Percentiles rank a stretch among this genome's conserved stretches.
Evolutionary conservation across 169 alveolate species (phyloP).

Genomic region (Cystoisospora suis): DNA sequence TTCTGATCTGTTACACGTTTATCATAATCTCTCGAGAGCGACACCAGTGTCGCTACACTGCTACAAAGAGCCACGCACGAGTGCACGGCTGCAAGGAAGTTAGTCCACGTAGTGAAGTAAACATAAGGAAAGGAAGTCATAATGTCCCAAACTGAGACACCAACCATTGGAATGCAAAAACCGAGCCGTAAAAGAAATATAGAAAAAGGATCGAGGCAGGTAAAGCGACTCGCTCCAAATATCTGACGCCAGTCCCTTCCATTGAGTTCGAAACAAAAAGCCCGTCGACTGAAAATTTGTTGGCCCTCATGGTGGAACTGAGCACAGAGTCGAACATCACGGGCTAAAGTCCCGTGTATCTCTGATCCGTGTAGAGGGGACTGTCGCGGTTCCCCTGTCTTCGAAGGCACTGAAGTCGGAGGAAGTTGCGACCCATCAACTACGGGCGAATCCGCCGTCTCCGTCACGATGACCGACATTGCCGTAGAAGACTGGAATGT

Average conservation of each 20-base stretch:
- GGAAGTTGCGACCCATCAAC: no score
- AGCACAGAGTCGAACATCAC: neutral
- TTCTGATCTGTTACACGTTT: no score
- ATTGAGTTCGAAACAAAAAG: neutral
- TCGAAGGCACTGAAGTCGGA: no score
- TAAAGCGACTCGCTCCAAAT: neutral
- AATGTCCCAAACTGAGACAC: neutral
- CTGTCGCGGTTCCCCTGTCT: no score
- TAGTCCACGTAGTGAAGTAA: neutral
- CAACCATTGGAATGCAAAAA: neutral
- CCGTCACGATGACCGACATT: no score
- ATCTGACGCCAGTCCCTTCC: constrained; percentile 2
- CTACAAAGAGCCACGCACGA: neutral
- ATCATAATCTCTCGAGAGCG: no score
- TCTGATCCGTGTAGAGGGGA: no score
- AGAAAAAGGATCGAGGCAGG: constrained; percentile 4
- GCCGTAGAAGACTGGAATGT: no score
- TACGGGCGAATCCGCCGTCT: no score
- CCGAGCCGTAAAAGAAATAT: neutral
- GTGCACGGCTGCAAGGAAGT: neutral
- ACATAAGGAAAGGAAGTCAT: neutral
- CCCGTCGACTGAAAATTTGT: neutral
- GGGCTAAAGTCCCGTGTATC: no score
- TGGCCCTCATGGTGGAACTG: neutral
- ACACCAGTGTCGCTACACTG: no score